Conservation (phyloP, 2,329 filamentous ascomycete genomes). For the Sporothrix schenckii region DNA sequence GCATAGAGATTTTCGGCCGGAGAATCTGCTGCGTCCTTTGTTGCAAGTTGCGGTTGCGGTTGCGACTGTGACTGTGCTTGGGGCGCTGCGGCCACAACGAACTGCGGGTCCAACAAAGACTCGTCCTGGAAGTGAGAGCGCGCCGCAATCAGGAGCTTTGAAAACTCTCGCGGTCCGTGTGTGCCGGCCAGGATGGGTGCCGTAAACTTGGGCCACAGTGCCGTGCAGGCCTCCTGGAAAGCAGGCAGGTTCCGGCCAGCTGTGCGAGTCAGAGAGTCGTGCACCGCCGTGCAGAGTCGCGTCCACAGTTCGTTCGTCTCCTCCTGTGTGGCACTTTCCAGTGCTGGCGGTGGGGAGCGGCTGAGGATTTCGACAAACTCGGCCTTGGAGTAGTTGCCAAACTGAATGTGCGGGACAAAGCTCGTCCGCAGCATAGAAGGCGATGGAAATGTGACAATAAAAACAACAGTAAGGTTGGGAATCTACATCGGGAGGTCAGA, state of each 20-base stretch:
- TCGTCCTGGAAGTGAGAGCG: constrained; percentile 74
- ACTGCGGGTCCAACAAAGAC: constrained; percentile 66
- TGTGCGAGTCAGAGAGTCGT: constrained; percentile 81
- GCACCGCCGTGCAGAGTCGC: constrained; percentile 79
- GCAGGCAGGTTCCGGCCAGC: constrained; percentile 77
- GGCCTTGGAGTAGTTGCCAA: constrained; percentile 78
- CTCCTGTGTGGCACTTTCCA: constrained; percentile 54
- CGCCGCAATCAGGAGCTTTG: constrained; percentile 74
- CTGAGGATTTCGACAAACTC: constrained; percentile 79
- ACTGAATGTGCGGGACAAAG: constrained; percentile 75
- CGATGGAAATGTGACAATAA: constrained; percentile 73
- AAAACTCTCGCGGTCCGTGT: constrained; percentile 77
- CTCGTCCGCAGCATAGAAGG: constrained; percentile 70
- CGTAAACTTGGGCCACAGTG: constrained; percentile 84
- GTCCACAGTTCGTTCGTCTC: constrained; percentile 72
- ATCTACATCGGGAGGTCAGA: constrained; percentile 57
- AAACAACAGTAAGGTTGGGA: constrained; percentile 72
- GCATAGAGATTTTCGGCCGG: constrained; percentile 40
- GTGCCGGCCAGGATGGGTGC: constrained; percentile 75
- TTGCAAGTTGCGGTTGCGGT: background rate
- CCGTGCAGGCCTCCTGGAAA: constrained; percentile 69
- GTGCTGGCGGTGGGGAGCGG: constrained; percentile 50
- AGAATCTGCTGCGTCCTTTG: constrained; percentile 42
- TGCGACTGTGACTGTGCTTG: background rate
- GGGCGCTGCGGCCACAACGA: constrained; percentile 46